These are phyloP conservation scores for Moniliella sp. DNA, from an alignment of 1,284 basidiomycete genomes.

Conservation along the genomic window DNA sequence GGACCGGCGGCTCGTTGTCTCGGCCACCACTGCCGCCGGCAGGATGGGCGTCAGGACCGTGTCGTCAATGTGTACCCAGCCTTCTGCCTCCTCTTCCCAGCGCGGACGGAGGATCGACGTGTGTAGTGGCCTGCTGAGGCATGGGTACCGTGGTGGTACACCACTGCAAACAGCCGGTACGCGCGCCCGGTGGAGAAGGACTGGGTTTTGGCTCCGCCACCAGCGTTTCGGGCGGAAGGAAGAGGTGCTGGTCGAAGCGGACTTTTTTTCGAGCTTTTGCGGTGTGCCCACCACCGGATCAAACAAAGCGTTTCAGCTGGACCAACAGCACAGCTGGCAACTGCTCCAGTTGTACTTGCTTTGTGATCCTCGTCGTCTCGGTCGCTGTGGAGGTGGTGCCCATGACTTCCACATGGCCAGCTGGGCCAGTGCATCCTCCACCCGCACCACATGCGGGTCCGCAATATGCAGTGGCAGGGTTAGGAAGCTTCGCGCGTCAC, in stretches of 20 bases:
- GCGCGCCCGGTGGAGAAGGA: constrained; percentile 8
- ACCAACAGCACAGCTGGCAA: constrained; percentile 68
- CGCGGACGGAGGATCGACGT: constrained; percentile 65
- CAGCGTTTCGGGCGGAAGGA: constrained; percentile 28
- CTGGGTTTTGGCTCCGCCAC: constrained; percentile 34
- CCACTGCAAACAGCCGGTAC: constrained; percentile 40
- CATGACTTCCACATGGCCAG: too few species aligned
- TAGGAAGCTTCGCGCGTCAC: constrained; percentile 81
- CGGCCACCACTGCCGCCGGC: neutral
- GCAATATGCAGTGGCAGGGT: constrained; percentile 64
- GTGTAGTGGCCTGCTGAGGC: constrained; percentile 91
- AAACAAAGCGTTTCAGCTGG: constrained; percentile 82
- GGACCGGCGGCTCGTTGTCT: neutral
- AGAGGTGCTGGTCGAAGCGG: constrained; percentile 54
- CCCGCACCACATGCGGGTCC: constrained; percentile 50
- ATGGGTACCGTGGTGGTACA: constrained; percentile 80
- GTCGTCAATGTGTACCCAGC: constrained; percentile 81
- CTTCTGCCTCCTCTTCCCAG: constrained; percentile 48
- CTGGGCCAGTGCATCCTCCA: constrained; percentile 60
- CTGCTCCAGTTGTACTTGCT: constrained; percentile 64
- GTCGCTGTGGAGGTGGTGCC: too few species aligned
- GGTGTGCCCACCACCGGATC: constrained; percentile 62
- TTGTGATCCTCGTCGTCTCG: constrained; percentile 61
- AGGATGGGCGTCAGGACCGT: constrained; percentile 45
- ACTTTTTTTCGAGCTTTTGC: constrained; percentile 66